Percentiles rank a stretch among this genome's conserved stretches.
phyloP scores from a whole-genome alignment of 129 eudicot genomes.

The Pseudognaphalium luteoalbum region DNA sequence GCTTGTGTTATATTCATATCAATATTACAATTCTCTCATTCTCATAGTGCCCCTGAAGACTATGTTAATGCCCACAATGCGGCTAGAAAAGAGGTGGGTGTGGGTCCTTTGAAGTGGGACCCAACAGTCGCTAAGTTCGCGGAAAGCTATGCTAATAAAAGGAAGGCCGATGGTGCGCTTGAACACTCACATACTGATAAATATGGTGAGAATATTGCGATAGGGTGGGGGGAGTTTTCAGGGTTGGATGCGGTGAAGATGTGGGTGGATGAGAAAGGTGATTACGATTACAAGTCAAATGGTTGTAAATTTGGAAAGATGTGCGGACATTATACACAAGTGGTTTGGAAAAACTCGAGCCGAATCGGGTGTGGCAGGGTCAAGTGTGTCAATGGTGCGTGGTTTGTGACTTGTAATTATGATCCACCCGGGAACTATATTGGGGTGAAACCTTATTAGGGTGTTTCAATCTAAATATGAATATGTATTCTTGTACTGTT shows the following conservation, averaged over 20 bases:
- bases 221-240: slow-evolving; percentile 36
- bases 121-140: slow-evolving; percentile 25
- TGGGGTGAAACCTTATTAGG: slow-evolving; percentile 52
- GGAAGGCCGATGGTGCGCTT: slow-evolving; percentile 32
- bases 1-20: slow-evolving; percentile 18
- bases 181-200: slow-evolving; percentile 41
- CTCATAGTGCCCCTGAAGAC: slow-evolving; percentile 31
- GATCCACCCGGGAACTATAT: slow-evolving; percentile 64
- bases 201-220: slow-evolving; percentile 64
- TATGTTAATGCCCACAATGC: slow-evolving; percentile 33
- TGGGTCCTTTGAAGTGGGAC: slow-evolving; percentile 24
- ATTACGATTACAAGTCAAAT: slow-evolving; percentile 41
- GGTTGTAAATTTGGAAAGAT: slow-evolving; percentile 28
- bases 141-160: slow-evolving; percentile 23
- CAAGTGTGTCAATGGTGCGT: slow-evolving; percentile 44
- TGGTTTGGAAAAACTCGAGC: slow-evolving; percentile 56
- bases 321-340: slow-evolving; percentile 77
- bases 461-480: too few species aligned
- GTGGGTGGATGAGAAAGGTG: slow-evolving; percentile 49
- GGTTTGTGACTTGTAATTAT: slow-evolving; percentile 54
- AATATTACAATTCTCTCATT: slow-evolving; percentile 9
- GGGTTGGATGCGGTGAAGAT: slow-evolving; percentile 44
- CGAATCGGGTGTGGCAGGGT: slow-evolving; percentile 64
- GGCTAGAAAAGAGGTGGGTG: slow-evolving; percentile 24
- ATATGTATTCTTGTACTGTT: too few species aligned